Percentiles rank a stretch among this genome's conserved stretches.
phyloP scores from a whole-genome alignment of 1,139 yeast species.

The Eremothecium coryli region DNA sequence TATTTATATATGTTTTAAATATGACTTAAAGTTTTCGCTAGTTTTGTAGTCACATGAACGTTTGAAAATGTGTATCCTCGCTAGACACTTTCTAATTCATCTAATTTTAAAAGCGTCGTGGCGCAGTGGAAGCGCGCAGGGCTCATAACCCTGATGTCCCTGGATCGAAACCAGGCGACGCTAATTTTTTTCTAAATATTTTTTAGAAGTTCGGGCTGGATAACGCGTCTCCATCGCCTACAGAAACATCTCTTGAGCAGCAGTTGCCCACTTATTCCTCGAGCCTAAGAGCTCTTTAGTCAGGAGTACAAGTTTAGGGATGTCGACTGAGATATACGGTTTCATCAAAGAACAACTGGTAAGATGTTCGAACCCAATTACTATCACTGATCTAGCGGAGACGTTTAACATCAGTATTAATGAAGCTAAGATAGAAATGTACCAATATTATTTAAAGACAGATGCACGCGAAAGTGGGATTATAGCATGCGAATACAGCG shows the following conservation, averaged over 20 bases:
- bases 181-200: constrained; percentile 37
- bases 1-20: too few relatives aligned
- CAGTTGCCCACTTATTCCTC: too few relatives aligned
- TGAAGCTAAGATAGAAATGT: constrained; percentile 24
- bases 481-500: constrained; percentile 18
- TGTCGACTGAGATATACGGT: constrained; percentile 9
- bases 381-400: constrained; percentile 25
- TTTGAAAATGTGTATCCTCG: too few relatives aligned
- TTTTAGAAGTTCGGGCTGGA: too few relatives aligned
- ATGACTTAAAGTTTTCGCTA: too few relatives aligned
- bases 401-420: constrained; percentile 21
- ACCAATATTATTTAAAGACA: constrained; percentile 21
- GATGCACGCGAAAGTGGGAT: constrained; percentile 20
- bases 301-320: background rate
- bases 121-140: constrained; percentile 99
- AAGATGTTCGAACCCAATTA: constrained; percentile 21
- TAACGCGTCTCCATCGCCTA: too few relatives aligned
- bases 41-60: too few relatives aligned
- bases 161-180: constrained; percentile 99
- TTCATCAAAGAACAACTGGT: constrained; percentile 20
- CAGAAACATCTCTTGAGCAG: too few relatives aligned
- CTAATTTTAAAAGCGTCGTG: constrained; percentile 54
- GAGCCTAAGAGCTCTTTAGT: too few relatives aligned
- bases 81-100: too few relatives aligned
- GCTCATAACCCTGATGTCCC: constrained; percentile 99